Base-by-base conservation (phyloP, 345 rosid species). In the Rhizophora mangle region DNA sequence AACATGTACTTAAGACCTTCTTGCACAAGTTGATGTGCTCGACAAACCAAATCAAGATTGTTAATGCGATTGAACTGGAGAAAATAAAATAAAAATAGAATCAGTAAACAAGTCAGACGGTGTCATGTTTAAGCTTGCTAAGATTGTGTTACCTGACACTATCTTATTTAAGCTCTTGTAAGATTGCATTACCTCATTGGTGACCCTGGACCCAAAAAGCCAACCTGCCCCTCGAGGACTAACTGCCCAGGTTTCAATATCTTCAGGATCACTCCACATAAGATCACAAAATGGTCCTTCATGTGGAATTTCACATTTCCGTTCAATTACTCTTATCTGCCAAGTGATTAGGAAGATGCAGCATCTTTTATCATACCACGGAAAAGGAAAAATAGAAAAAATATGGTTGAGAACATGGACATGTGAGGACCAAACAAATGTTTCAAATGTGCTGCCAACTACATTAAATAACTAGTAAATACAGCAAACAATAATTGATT, bases 261-360 rank as follows among this genome's bases (percentile, higher is more conserved):
- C 98, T 85, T 95, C 99, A 63, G 98, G 98, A 80, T 95, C 99
- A 73, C 98, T 95, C 98, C 99, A 92, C 99, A 90, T 92, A 53
- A 95, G 97, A 84, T 95, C 99, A 76, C 99, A 95, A 79, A 95
- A 95, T 60, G 99, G 97, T 57, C 99, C 99, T 86, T 96, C 99
- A 75, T 96, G 97, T 7, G 99, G 97, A 75, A 96, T 92, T 81
- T 95, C 99, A 59, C 99, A 95, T 66, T 92, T 90, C 64, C 99
- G 86, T 54, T 95, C 98, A 60, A 95, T 78, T 70, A 92, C 62
- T 82, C 99, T 85, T 77, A 92, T 95, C 99, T 95, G 85, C 74
- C 61, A 74, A 68, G 80, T 31, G 49, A 73, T 18, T 21, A 55
- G 24, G 46, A 5, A 34, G 30, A 31, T 8, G 7, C 31, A 24